Evolutionary conservation across 2,329 filamentous ascomycete genomes (phyloP).

Genomic region (Raffaelea ambrosiae): DNA sequence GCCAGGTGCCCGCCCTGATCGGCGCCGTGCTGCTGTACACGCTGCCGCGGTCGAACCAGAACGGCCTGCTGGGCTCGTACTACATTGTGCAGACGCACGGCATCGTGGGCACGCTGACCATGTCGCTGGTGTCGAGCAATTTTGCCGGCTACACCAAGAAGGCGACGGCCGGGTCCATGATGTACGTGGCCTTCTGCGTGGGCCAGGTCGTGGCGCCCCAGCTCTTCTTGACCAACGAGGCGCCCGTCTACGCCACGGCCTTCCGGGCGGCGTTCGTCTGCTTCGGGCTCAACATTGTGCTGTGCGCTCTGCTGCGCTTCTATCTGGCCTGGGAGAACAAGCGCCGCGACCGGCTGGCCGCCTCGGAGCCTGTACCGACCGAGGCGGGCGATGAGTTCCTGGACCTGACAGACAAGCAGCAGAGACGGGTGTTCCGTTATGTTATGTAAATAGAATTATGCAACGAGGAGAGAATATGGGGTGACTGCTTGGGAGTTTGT

Average conservation of each 20-base stretch:
- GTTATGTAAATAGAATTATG: no score
- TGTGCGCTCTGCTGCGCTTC: constrained; percentile 39
- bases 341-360: constrained; percentile 32
- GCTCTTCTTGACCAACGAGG: constrained; percentile 47
- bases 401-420: constrained; percentile 17
- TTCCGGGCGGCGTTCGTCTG: constrained; percentile 42
- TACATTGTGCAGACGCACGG: constrained; percentile 16
- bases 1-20: constrained; percentile 14
- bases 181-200: constrained; percentile 39
- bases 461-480: background rate
- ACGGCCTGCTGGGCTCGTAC: constrained; percentile 13
- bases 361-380: background rate
- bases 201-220: constrained; percentile 48
- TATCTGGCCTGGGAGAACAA: constrained; percentile 43
- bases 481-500: background rate
- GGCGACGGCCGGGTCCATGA: constrained; percentile 46
- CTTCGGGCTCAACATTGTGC: constrained; percentile 32
- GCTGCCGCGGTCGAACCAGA: constrained; percentile 6
- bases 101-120: constrained; percentile 36
- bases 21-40: constrained; percentile 12
- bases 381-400: constrained; percentile 12
- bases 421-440: constrained; percentile 15
- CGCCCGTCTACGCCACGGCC: constrained; percentile 51
- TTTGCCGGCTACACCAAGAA: constrained; percentile 46
- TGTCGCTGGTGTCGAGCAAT: constrained; percentile 37